phyloP scores from a whole-genome alignment of 805 yeast genomes.

The Cyberlindnera amylophila region DNA sequence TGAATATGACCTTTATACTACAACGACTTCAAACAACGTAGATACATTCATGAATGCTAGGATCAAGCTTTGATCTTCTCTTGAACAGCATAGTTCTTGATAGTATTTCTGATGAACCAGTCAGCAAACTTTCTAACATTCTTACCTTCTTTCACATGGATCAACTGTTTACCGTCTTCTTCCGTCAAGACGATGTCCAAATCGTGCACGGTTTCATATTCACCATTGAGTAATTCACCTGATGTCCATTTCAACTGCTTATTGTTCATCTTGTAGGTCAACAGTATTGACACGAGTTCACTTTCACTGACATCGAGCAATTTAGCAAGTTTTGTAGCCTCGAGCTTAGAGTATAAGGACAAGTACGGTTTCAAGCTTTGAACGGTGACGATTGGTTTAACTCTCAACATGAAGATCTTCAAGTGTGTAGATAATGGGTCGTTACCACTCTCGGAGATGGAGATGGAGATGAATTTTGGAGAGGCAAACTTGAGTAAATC shows the following conservation, averaged over 20 bases:
- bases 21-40: no score
- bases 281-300: slow-evolving; percentile 35
- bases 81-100: slow-evolving; percentile 42
- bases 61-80: slow-evolving; percentile 27
- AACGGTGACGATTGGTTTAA: slow-evolving; percentile 34
- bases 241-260: slow-evolving; percentile 41
- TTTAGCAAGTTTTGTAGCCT: slow-evolving; percentile 39
- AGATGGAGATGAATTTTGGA: slow-evolving; percentile 44
- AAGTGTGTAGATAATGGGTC: slow-evolving; percentile 43
- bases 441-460: slow-evolving; percentile 31
- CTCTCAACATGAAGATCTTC: slow-evolving; percentile 40
- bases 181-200: slow-evolving; percentile 39
- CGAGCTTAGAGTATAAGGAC: slow-evolving; percentile 44
- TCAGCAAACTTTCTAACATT: slow-evolving; percentile 44
- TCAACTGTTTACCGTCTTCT: slow-evolving; percentile 31
- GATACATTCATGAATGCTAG: no score
- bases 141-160: slow-evolving; percentile 43
- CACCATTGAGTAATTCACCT: slow-evolving; percentile 40
- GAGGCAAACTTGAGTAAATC: slow-evolving; percentile 44
- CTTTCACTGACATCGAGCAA: slow-evolving; percentile 33
- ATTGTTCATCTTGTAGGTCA: slow-evolving; percentile 43
- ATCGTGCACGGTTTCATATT: slow-evolving; percentile 38
- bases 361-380: slow-evolving; percentile 43
- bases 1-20: no score
- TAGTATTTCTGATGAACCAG: slow-evolving; percentile 47